Evolutionary conservation across 2,329 filamentous ascomycete species (phyloP), one percentile per base, ranked within the genome.

Genomic region (Chrysosporium queenslandicum): DNA sequence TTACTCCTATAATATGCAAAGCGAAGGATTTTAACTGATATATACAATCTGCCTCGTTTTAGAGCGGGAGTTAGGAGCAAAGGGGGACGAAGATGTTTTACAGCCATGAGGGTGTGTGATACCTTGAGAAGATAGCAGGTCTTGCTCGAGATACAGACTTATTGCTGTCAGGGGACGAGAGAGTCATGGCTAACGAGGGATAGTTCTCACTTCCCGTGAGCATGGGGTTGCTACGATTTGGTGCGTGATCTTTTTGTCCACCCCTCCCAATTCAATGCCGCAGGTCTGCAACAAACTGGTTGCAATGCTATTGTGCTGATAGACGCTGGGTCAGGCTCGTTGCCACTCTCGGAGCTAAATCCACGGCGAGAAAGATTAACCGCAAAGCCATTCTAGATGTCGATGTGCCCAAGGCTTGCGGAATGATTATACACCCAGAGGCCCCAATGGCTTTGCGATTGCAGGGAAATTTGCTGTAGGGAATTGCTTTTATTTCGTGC

Each of bases 201-300:
- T 54, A 82, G 80, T 98, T 55, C 80, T 98, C 52, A 92, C 83
- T 2, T 91, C 80, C 56, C 82, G 82, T 64, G 85, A 92, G 66
- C 86, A 96, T 78, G 92, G 92, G 52, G 86, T 98, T 53, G 86
- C 91, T 12, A 98, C 91, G 1, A 84, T 98, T 55, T 98, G 92
- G 91, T 94, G 75, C 63, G 79, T 11, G 14, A 4, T 12, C 32
- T 3, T n/a, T n/a, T 12, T n/a, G 4, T 3, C 3, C 4, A 3
- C 4, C n/a, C n/a, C 16, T 63, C 21, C 21, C 27, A 1, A 25
- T 37, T 41, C 34, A 23, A 7, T 27, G 9, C 32, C 6, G 25
- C 4, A 45, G 11, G 2, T 14, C 34, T 14, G 14, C 4, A 2
- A 9, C 14, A 2, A 18, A 21, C 14, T 14, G 21, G 16, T 9